Base-by-base conservation (phyloP, 805 yeast genomes). In the Metschnikowia similis region DNA sequence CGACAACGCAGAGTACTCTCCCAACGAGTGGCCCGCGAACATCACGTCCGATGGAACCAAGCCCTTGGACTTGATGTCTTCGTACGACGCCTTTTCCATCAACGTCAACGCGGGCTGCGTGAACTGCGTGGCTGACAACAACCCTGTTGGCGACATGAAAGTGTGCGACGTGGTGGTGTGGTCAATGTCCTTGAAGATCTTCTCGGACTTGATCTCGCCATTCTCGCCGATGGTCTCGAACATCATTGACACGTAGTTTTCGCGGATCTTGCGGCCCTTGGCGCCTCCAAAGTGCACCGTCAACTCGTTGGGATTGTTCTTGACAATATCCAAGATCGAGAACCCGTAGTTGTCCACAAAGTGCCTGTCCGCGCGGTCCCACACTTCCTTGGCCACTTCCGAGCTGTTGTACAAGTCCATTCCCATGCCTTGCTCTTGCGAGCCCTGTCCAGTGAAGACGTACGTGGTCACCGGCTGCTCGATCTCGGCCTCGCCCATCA, bases 341-440 rank as follows among this genome's bases (percentile, higher is more conserved):
- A 94, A 94, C 50, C 99, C 99, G 65, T 94, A 94, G 69, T 92
- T 91, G 65, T 83, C 77, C 66, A 89, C 78, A 77, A 95, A 94
- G 72, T 95, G 99, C 51, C 71, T 69, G 69, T 94, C 99, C 54
- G 99, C 99, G 68, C 89, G 87, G 70, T 94, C 98, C 99, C 99
- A 94, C 55, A 94, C 97, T 56, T 82, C 83, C 64, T 84, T 84
- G 48, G 99, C 99, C 68, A 94, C 97, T 30, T 82, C 90, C 45
- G 96, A 87, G 38, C 87, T 79, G 57, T 84, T 84, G 72, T 94
- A 94, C 67, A 94, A 81, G 71, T 94, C 99, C 99, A 94, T 94
- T 80, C 99, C 99, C 99, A 94, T 94, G 69, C 97, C 97, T 77
- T 95, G 99, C 72, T 95, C 99, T 75, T 94, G 99, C 53, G 99